These are phyloP conservation scores for Aphanomyces invadans DNA, from an alignment of 352 stramenopile genomes.

Conservation along the genomic window DNA sequence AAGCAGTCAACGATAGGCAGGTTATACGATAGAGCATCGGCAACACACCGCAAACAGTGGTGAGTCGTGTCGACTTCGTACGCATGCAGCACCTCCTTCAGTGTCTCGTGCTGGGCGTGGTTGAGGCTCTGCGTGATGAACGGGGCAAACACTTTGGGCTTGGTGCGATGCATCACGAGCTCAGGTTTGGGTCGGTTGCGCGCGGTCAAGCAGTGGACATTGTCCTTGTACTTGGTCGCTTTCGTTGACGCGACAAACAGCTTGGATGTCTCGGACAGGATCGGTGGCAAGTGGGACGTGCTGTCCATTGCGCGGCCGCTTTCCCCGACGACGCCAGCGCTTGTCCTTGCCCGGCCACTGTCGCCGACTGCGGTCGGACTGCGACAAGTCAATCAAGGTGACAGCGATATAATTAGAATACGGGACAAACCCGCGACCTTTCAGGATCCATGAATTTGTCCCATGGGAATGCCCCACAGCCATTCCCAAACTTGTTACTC, in stretches of 20 bases:
- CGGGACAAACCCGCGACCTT: not conserved
- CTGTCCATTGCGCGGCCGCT: not conserved
- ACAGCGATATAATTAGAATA: too few species aligned
- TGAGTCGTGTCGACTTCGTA: slow-evolving; percentile 11
- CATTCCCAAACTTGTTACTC: not conserved
- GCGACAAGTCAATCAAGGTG: too few species aligned
- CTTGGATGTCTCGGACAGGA: slow-evolving; percentile 10
- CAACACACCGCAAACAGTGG: slow-evolving; percentile 3
- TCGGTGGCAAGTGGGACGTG: not conserved
- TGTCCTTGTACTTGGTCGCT: not conserved
- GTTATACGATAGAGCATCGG: not conserved
- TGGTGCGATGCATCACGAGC: slow-evolving; percentile 11
- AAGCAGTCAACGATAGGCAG: not conserved
- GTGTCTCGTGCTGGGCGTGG: slow-evolving; percentile 3
- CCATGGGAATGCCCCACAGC: not conserved
- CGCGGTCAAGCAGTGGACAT: not conserved
- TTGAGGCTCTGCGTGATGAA: slow-evolving; percentile 2
- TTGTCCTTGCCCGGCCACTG: not conserved
- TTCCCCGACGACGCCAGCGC: not conserved
- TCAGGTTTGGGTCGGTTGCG: slow-evolving; percentile 1
- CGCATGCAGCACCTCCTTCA: not conserved
- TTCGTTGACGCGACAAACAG: slow-evolving; percentile 8
- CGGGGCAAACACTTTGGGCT: not conserved
- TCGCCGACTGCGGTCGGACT: not conserved
- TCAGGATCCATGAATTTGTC: not conserved